Evolutionary conservation across 306 rosid genomes (phyloP).

Genomic region (Cucumis melo): DNA sequence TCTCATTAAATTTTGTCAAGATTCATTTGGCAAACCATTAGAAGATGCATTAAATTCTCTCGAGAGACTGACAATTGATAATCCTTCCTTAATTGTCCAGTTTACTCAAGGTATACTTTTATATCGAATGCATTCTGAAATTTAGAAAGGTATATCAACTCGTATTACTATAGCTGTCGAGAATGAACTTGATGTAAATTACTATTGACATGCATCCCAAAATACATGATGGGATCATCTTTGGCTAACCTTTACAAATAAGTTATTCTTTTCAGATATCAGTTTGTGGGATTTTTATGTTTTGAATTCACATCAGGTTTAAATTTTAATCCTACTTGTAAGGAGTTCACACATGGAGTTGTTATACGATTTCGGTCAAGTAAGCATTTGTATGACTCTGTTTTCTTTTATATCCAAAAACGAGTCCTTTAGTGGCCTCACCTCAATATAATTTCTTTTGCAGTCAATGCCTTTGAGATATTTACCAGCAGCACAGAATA

Average conservation of each 20-base stretch:
- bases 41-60: constrained; percentile 55
- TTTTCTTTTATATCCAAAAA: constrained; percentile 10
- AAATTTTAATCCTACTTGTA: constrained; percentile 46
- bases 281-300: not conserved
- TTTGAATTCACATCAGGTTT: constrained; percentile 35
- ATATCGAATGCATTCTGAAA: not conserved
- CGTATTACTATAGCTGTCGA: not conserved
- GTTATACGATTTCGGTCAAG: constrained; percentile 77
- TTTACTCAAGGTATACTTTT: constrained; percentile 50
- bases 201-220: not conserved
- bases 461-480: constrained; percentile 63
- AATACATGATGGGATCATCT: not conserved
- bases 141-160: not conserved
- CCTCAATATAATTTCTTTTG: constrained; percentile 24
- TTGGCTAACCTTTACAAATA: not conserved
- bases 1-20: constrained; percentile 46
- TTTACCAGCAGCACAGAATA: constrained; percentile 59
- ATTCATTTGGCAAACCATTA: constrained; percentile 20
- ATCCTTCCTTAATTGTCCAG: constrained; percentile 81
- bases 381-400: constrained; percentile 22
- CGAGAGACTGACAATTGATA: constrained; percentile 25
- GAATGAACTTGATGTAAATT: not conserved
- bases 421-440: constrained; percentile 16
- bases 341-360: constrained; percentile 59
- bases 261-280: not conserved